Conservation (phyloP, 257 asterid genomes). For the Jacaranda mimosifolia region DNA sequence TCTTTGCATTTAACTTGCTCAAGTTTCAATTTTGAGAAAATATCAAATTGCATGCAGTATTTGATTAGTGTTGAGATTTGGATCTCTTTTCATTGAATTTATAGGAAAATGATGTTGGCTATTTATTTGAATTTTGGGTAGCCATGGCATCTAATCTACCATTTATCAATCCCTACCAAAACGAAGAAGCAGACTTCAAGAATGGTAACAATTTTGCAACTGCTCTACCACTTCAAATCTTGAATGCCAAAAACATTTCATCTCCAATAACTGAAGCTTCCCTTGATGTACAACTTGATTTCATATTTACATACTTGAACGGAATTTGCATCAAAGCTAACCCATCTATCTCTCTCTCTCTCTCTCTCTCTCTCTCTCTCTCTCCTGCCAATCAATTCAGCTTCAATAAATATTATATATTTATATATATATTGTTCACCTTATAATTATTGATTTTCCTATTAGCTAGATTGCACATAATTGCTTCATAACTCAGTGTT, state of each 20-base stretch:
- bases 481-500: slow-evolving; percentile 36
- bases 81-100: too few relatives aligned
- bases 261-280: slow-evolving; percentile 31
- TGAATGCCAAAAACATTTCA: slow-evolving; percentile 18
- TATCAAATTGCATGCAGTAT: too few relatives aligned
- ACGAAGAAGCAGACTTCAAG: background rate
- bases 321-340: slow-evolving; percentile 16
- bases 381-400: background rate
- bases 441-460: background rate
- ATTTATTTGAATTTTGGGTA: slow-evolving; percentile 14
- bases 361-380: background rate
- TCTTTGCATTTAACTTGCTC: too few relatives aligned
- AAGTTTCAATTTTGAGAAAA: too few relatives aligned
- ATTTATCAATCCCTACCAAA: slow-evolving; percentile 16
- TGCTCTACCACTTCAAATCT: slow-evolving; percentile 19
- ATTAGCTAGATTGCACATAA: slow-evolving; percentile 34
- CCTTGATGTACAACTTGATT: slow-evolving; percentile 36
- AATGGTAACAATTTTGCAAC: slow-evolving; percentile 42
- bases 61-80: too few relatives aligned
- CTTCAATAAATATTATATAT: background rate
- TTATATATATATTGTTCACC: background rate
- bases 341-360: background rate
- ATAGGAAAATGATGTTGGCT: too few relatives aligned
- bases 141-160: slow-evolving; percentile 36
- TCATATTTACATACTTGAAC: slow-evolving; percentile 41